Evolutionary conservation across 1,284 basidiomycete genomes (phyloP).

Genomic region (Apiotrichum laibachii): DNA sequence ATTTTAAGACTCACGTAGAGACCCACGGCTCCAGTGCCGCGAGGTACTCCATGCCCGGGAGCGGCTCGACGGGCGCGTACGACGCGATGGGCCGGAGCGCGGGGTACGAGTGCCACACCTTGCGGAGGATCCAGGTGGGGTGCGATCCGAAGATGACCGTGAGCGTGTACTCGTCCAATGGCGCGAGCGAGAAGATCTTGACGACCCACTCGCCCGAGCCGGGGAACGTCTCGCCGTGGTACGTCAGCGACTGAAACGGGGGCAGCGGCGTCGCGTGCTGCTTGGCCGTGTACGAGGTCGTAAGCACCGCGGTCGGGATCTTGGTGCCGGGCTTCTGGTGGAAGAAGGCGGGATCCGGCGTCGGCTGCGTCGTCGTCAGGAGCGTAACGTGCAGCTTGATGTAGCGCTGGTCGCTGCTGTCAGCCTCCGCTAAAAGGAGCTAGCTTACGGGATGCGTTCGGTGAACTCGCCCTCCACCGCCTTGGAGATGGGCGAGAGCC

Average conservation of each 20-base stretch:
- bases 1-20: conserved; percentile 35
- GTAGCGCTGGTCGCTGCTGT: conserved; percentile 60
- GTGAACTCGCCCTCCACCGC: conserved; percentile 17
- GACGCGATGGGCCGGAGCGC: conserved; percentile 61
- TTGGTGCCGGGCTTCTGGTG: conserved; percentile 54
- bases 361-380: conserved; percentile 68
- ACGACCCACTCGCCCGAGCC: conserved; percentile 63
- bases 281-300: conserved; percentile 55
- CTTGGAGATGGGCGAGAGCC: conserved; percentile 25
- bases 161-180: conserved; percentile 68
- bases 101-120: conserved; percentile 60
- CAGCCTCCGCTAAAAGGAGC: not conserved
- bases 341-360: conserved; percentile 70
- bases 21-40: conserved; percentile 81
- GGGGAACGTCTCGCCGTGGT: conserved; percentile 62
- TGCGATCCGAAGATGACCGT: conserved; percentile 57
- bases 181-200: conserved; percentile 78
- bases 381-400: conserved; percentile 85
- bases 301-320: conserved; percentile 69
- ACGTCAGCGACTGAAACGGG: conserved; percentile 85
- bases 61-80: conserved; percentile 74
- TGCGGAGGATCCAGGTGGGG: conserved; percentile 77
- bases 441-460: conserved; percentile 20
- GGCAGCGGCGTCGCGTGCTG: conserved; percentile 58
- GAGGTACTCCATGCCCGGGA: conserved; percentile 76